Evolutionary conservation across 116 monocot species (phyloP), one percentile per base, ranked within the genome.

Genomic region (Trichopus zeylanicus): DNA sequence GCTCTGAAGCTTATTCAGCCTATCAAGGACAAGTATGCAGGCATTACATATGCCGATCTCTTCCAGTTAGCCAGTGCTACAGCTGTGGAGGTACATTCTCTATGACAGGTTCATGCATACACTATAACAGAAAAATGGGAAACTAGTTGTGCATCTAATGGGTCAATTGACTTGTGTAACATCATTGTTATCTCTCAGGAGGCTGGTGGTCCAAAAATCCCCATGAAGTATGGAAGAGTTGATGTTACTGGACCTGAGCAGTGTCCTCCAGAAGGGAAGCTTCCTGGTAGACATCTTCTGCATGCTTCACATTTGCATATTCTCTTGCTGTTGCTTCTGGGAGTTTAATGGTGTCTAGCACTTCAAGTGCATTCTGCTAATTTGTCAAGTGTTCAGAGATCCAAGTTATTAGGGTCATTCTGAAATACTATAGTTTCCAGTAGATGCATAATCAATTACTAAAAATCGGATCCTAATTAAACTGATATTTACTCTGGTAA

Each of bases 31-130:
- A 97, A 97, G 64, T 97, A 97, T 64, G 26, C 91, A n/a, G 77
- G 66, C 48, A 51, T 97, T 65, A 79, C 85, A 7, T 97, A 85
- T 69, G 91, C 97, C 7, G 97, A 97, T 70, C 74, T 97, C 10
- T 97, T 97, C 61, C 97, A 97, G 64, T 53, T 97, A 53, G 97
- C 97, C 29, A 97, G 97, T 73, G 91, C 97, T 31, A 91, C 97
- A 59, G 84, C 97, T 27, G 64, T 97, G 30, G 97, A 97, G 87
- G 97, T 91, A n/a, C 34, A 18, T 42, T 42, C 13, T 47, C 8
- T n/a, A n/a, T n/a, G n/a, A n/a, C n/a, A n/a, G n/a, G n/a, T n/a
- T n/a, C n/a, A n/a, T n/a, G n/a, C n/a, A n/a, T n/a, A n/a, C n/a
- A n/a, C n/a, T n/a, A n/a, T n/a, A n/a, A n/a, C n/a, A n/a, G n/a